These are phyloP conservation scores for Apiospora koreana DNA, from an alignment of 2,329 filamentous ascomycete genomes.

Conservation along the genomic window DNA sequence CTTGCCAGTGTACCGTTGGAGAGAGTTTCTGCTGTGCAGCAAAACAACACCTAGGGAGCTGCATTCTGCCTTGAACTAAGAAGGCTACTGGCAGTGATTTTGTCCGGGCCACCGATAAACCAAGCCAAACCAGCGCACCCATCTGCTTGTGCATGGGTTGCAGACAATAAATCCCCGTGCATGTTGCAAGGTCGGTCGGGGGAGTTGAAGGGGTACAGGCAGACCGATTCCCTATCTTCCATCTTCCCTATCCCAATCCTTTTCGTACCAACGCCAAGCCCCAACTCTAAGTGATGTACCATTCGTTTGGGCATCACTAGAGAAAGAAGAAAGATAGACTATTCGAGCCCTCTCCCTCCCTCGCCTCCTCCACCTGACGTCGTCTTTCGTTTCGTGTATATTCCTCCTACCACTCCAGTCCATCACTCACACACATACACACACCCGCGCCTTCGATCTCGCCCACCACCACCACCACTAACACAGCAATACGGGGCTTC, in stretches of 20 bases:
- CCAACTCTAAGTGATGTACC: background rate
- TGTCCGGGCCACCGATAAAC: background rate
- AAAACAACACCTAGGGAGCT: slow-evolving; percentile 1
- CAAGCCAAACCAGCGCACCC: background rate
- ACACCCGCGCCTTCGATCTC: background rate
- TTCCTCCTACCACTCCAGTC: background rate
- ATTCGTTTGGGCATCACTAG: background rate
- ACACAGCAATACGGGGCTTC: background rate
- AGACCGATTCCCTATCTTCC: background rate
- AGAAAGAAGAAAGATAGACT: background rate
- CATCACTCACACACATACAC: background rate
- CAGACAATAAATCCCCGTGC: background rate
- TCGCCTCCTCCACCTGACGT: background rate
- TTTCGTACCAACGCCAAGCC: background rate
- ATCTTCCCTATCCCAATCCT: background rate
- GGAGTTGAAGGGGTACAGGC: background rate
- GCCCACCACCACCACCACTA: background rate
- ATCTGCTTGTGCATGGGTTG: background rate
- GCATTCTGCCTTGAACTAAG: slow-evolving; percentile 8
- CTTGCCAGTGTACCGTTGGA: background rate
- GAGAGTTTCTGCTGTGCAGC: slow-evolving; percentile 2
- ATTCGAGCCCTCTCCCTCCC: background rate
- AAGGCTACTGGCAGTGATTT: background rate
- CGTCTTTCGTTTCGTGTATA: background rate
- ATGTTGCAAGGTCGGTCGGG: background rate